Percentiles rank a stretch among this genome's conserved stretches.
Conservation (phyloP, 495 filamentous ascomycete species). For the Jackrogersella minutella region DNA sequence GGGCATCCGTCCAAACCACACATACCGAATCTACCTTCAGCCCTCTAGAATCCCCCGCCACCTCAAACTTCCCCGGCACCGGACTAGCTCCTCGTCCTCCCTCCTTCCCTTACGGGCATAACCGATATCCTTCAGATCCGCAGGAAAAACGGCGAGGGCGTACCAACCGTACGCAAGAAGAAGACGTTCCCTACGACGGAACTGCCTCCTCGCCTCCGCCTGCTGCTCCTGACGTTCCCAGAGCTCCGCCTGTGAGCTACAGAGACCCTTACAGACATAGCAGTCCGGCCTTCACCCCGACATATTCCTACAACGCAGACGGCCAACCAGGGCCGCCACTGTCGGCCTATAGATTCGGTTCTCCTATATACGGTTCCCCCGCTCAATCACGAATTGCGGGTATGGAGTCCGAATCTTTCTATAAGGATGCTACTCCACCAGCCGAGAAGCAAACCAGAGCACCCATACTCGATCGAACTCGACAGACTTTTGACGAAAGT, state of each 20-base stretch:
- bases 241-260: conserved; percentile 66
- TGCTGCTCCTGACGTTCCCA: conserved; percentile 66
- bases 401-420: conserved; percentile 56
- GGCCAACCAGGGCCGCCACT: conserved; percentile 34
- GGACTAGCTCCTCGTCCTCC: conserved; percentile 60
- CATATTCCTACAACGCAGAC: conserved; percentile 44
- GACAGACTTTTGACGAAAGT: conserved; percentile 40
- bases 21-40: conserved; percentile 60
- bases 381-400: conserved; percentile 18
- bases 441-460: conserved; percentile 39
- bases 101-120: conserved; percentile 55
- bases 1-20: conserved; percentile 54
- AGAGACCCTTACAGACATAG: conserved; percentile 56
- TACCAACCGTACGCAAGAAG: conserved; percentile 39
- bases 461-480: conserved; percentile 46
- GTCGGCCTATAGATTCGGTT: conserved; percentile 35
- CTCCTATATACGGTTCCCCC: conserved; percentile 27
- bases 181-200: conserved; percentile 49
- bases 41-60: conserved; percentile 59
- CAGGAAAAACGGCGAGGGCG: conserved; percentile 49
- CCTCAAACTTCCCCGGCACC: conserved; percentile 55
- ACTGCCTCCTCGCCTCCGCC: conserved; percentile 50
- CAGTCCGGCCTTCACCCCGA: conserved; percentile 44
- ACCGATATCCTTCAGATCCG: conserved; percentile 55
- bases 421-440: conserved; percentile 46